Evolutionary conservation across 768 basidiomycete genomes (phyloP).

Genomic region (Lepiota subincarnata): DNA sequence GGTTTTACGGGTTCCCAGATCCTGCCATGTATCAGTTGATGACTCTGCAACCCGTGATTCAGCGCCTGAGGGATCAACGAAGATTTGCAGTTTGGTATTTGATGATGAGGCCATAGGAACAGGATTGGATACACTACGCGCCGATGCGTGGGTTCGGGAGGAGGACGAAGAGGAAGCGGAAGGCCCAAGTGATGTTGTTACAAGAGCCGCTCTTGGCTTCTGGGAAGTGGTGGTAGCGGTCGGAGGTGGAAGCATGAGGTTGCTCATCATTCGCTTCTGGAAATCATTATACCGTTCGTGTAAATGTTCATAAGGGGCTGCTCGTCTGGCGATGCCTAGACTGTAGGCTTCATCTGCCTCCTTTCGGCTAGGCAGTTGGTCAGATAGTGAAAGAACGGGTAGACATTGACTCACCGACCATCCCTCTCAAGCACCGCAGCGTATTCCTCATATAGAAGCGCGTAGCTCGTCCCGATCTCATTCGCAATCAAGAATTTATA

Average conservation of each 20-base stretch:
- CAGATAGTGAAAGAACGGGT: slow-evolving; percentile 3
- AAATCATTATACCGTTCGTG: slow-evolving; percentile 79
- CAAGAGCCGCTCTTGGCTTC: slow-evolving; percentile 27
- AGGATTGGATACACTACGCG: slow-evolving; percentile 17
- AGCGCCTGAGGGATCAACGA: slow-evolving; percentile 64
- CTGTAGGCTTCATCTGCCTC: slow-evolving; percentile 88
- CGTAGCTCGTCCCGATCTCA: slow-evolving; percentile 81
- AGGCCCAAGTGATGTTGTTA: slow-evolving; percentile 42
- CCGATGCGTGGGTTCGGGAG: slow-evolving; percentile 24
- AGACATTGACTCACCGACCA: slow-evolving; percentile 53
- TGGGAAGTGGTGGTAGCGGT: slow-evolving; percentile 27
- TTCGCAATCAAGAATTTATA: slow-evolving; percentile 88
- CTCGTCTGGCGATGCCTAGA: slow-evolving; percentile 85
- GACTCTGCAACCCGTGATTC: slow-evolving; percentile 40
- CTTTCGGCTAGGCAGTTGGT: slow-evolving; percentile 49
- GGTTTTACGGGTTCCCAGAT: slow-evolving; percentile 73
- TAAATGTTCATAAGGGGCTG: slow-evolving; percentile 75
- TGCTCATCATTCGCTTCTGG: slow-evolving; percentile 85
- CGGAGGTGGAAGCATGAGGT: slow-evolving; percentile 34
- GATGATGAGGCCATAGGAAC: slow-evolving; percentile 32
- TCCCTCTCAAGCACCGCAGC: slow-evolving; percentile 80
- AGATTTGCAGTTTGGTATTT: slow-evolving; percentile 63
- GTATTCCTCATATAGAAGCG: slow-evolving; percentile 89
- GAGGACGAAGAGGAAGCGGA: slow-evolving; percentile 31
- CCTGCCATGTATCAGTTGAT: slow-evolving; percentile 55